These are phyloP conservation scores for Elaeis guineensis DNA, from an alignment of 176 grass and related monocot genomes.

Conservation along the genomic window DNA sequence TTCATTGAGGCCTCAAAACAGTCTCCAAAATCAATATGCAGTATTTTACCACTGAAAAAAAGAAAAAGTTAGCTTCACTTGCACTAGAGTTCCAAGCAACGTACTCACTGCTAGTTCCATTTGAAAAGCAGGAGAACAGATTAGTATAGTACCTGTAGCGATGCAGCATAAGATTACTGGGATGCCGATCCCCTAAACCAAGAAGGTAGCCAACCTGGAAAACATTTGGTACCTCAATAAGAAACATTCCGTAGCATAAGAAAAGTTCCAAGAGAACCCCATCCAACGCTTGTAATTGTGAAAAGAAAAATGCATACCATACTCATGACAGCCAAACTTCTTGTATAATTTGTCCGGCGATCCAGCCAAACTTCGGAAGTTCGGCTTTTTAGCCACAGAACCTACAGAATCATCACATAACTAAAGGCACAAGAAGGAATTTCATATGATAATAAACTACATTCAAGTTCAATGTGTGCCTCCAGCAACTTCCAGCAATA, in stretches of 20 bases:
- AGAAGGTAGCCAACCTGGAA: constrained; percentile 95
- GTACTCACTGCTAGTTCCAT: too few species aligned
- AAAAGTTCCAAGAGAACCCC: too few species aligned
- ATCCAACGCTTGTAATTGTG: not conserved
- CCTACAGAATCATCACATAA: constrained; percentile 33
- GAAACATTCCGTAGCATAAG: not conserved
- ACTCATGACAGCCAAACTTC: constrained; percentile 98
- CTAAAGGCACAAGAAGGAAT: too few species aligned
- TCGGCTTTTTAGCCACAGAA: constrained; percentile 94
- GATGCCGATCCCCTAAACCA: constrained; percentile 93
- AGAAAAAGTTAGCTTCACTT: not conserved
- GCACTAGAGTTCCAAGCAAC: too few species aligned
- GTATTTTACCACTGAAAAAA: constrained; percentile 88
- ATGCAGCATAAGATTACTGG: constrained; percentile 98
- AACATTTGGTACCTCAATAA: constrained; percentile 20
- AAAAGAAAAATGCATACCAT: constrained; percentile 56
- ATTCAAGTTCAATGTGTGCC: too few species aligned
- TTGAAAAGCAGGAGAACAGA: not conserved
- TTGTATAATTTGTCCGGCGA: constrained; percentile 89
- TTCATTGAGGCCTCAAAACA: constrained; percentile 99
- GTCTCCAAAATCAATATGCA: constrained; percentile 99
- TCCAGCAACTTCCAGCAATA: too few species aligned
- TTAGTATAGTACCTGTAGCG: constrained; percentile 47
- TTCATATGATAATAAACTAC: too few species aligned
- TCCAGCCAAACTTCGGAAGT: constrained; percentile 97